Evolutionary conservation across 2,329 filamentous ascomycete species (phyloP), one percentile per base, ranked within the genome.

Genomic region (Colletotrichum gloeosporioides): DNA sequence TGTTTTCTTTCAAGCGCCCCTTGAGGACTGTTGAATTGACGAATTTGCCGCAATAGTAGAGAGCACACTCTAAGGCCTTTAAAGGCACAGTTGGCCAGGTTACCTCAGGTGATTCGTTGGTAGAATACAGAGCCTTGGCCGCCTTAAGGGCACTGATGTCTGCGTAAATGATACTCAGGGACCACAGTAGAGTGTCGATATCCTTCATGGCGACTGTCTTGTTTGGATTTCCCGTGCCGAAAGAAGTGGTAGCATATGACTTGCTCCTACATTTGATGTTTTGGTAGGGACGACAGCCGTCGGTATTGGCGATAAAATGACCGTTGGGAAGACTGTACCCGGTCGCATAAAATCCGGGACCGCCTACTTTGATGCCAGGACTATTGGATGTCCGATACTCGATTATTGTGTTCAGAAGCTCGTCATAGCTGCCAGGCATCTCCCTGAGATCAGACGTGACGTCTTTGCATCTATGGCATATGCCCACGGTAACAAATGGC

Each of bases 391-490:
- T n/a, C n/a, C n/a, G n/a, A n/a, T n/a, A n/a, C n/a, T n/a, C n/a
- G n/a, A n/a, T n/a, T 29, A 71, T 34, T 4, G 63, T 57, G 12
- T 29, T n/a, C 4, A 68, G 9, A 2, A 62, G n/a, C 6, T 62
- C 13, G 16, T 31, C 73, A n/a, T 74, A 78, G 13, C 36, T 71
- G 0, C 27, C 27, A 1, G 75, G 61, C 49, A 22, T 55, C n/a
- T 29, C 39, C 8, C 29, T 63, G 8, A 80, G 77, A 2, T 79
- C n/a, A 1, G 71, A 77, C 3, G 74, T 78, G 18, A 80, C 12
- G 29, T 80, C 70, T 27, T 69, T 78, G 63, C 78, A 80, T 27
- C 31, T 76, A 2, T 78, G 55, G 39, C 78, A 80, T 12, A 80
- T 68, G 3, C 74, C 79, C 9, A 79, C 65, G 2, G 77, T 79